Evolutionary conservation across 2,329 filamentous ascomycete genomes (phyloP).

Genomic region (Hymenoscyphus linearis): DNA sequence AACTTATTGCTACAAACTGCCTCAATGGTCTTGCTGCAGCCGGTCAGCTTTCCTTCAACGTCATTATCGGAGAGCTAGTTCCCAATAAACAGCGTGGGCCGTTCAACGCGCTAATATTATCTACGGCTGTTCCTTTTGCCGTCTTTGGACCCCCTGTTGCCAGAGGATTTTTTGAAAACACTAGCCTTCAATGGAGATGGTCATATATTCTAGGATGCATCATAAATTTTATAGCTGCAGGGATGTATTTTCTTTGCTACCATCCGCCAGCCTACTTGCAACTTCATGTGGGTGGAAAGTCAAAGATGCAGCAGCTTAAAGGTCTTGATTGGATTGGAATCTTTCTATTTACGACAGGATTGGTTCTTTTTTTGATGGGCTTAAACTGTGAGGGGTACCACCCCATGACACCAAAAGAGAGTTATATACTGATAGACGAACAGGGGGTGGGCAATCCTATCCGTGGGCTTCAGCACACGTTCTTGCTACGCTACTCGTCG

Average conservation of each 20-base stretch:
- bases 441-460: constrained; percentile 30
- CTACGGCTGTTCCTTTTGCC: constrained; percentile 37
- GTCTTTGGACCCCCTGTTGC: constrained; percentile 44
- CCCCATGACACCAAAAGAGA: neutral
- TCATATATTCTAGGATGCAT: constrained; percentile 45
- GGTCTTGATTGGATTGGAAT: constrained; percentile 16
- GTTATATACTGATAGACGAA: neutral
- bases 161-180: constrained; percentile 39
- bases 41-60: constrained; percentile 38
- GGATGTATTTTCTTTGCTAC: constrained; percentile 41
- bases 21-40: constrained; percentile 38
- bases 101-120: constrained; percentile 36
- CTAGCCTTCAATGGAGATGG: constrained; percentile 42
- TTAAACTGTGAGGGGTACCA: constrained; percentile 40
- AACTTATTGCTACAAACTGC: constrained; percentile 36
- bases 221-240: constrained; percentile 36
- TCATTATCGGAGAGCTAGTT: constrained; percentile 40
- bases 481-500: constrained; percentile 12
- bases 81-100: constrained; percentile 38
- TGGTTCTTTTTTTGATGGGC: constrained; percentile 43
- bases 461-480: constrained; percentile 35
- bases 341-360: constrained; percentile 40
- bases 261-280: constrained; percentile 42
- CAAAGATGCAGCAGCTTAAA: constrained; percentile 5
- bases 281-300: constrained; percentile 31